Base-by-base conservation (phyloP, 179 eudicot species). In the Nepenthes alata region DNA sequence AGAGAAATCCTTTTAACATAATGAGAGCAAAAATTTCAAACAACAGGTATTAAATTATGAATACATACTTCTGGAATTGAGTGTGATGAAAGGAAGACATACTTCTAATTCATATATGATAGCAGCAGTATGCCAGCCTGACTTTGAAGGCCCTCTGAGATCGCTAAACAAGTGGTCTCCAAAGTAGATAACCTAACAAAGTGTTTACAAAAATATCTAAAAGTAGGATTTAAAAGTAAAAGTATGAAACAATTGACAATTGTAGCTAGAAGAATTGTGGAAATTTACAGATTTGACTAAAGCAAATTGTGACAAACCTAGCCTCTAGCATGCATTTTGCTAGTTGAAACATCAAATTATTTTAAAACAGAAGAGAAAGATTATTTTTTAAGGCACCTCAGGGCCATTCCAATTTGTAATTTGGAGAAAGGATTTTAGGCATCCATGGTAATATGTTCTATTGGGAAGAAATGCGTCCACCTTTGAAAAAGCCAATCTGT, bases 41-140 rank as follows among this genome's bases (percentile, higher is more conserved):
- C 25, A 25, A 25, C 25, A 25, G 25, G 25, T 25, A 25, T 25
- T 25, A 39, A 62, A 79, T 37, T 72, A 64, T 64, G 25, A 12
- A 38, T 37, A 61, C 25, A 45, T 25, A 37, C 11, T 13, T 35
- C 12, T 6, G 56, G n/a, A 39, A 57, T 60, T 15, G 62, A 41
- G 60, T 14, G 8, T 62, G 51, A 16, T 50, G 53, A 1, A 14
- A 50, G 15, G 59, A 59, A 60, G 36, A 48, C 80, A 59, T 79
- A 87, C 99, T 79, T 90, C 97, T 73, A 94, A 69, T 71, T 94
- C 99, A 63, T 87, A 65, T 64, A 94, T 80, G 70, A 94, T 87
- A 61, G 97, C 99, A 77, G 99, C 99, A 58, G 99, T 94, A 67
- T 89, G 91, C 99, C 99, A 94, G 25, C 99, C 99, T 7, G 96